These are phyloP conservation scores for Leccinum subgranulosum DNA, from an alignment of 768 basidiomycete genomes.

Conservation along the genomic window DNA sequence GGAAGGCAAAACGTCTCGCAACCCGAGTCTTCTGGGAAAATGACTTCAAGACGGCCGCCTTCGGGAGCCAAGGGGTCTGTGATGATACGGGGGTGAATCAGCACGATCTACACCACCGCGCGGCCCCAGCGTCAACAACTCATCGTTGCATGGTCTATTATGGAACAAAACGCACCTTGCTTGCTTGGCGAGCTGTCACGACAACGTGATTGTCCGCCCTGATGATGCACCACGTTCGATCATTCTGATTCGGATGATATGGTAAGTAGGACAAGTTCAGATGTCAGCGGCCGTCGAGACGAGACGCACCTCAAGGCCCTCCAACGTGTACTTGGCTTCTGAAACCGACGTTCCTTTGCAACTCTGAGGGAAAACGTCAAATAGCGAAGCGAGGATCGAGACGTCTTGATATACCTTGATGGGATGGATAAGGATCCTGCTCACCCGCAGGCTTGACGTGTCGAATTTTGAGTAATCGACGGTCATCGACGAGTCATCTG, in stretches of 20 bases:
- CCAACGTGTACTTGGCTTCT: constrained; percentile 51
- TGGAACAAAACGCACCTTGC: constrained; percentile 42
- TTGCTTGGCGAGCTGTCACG: constrained; percentile 64
- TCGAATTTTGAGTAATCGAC: constrained; percentile 25
- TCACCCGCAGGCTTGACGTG: constrained; percentile 39
- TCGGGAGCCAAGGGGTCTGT: constrained; percentile 42
- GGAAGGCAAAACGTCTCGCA: constrained; percentile 59
- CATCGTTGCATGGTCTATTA: not conserved
- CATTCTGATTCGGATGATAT: constrained; percentile 45
- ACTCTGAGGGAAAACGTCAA: constrained; percentile 44
- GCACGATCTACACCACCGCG: constrained; percentile 50
- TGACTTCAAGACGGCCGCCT: constrained; percentile 49
- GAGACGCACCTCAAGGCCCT: constrained; percentile 60
- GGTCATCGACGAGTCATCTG: not conserved
- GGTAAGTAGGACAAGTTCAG: not conserved
- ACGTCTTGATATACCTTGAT: constrained; percentile 46
- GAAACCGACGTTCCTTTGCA: constrained; percentile 65
- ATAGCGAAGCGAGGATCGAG: not conserved
- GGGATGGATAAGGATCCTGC: constrained; percentile 62
- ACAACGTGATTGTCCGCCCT: constrained; percentile 50
- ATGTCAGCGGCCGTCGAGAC: not conserved
- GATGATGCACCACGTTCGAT: constrained; percentile 69
- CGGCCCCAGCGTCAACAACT: not conserved
- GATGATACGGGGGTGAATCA: constrained; percentile 57
- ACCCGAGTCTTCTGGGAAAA: constrained; percentile 58